phyloP scores from a whole-genome alignment of 192 early-diverging fungal genomes.

The Rhizophagus prolifer region DNA sequence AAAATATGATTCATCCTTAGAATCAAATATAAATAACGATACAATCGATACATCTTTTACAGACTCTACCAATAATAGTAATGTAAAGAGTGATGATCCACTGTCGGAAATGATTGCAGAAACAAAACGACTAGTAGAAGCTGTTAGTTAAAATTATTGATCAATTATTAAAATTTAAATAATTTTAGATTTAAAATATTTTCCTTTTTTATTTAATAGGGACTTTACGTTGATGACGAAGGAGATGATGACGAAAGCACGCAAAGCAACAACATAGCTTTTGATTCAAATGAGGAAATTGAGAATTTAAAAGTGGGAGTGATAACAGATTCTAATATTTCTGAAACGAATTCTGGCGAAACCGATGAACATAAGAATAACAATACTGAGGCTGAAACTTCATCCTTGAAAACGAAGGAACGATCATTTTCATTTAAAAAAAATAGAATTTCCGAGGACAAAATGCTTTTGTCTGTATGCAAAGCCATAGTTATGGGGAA shows the following conservation, averaged over 20 bases:
- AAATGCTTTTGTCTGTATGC: background rate
- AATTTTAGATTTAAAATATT: background rate
- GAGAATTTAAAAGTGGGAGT: background rate
- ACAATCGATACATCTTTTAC: background rate
- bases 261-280: background rate
- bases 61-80: background rate
- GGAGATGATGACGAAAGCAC: background rate
- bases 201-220: background rate
- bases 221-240: background rate
- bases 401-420: background rate
- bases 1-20: background rate
- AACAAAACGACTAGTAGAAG: slow-evolving; percentile 1
- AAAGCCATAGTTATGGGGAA: background rate
- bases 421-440: background rate
- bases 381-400: background rate
- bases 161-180: background rate
- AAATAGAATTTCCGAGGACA: background rate
- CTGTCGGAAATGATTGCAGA: slow-evolving; percentile 5
- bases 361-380: background rate
- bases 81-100: background rate
- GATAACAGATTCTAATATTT: background rate
- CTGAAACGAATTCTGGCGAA: background rate
- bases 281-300: background rate
- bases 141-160: background rate
- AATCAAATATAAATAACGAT: background rate